Percentiles rank a stretch among this genome's conserved stretches.
phyloP scores from a whole-genome alignment of 768 basidiomycete species.

The Brasilioporus rufonigricans region DNA sequence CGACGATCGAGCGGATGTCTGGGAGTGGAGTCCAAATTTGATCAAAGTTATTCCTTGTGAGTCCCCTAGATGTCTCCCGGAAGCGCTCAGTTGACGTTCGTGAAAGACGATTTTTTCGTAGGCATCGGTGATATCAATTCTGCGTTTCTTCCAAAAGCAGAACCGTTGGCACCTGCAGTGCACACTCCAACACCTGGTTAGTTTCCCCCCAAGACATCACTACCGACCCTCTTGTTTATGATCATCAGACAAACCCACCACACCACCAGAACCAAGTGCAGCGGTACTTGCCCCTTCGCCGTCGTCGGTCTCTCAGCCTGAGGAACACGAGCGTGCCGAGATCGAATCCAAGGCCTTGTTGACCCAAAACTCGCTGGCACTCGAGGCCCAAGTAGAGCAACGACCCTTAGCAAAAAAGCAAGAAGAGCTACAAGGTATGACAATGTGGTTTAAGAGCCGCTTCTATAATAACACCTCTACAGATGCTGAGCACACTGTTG shows the following conservation, averaged over 20 bases:
- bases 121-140: conserved; percentile 99
- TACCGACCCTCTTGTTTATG: conserved; percentile 1
- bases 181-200: conserved; percentile 24
- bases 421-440: conserved; percentile 62
- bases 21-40: conserved; percentile 97
- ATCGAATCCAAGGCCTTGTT: conserved; percentile 54
- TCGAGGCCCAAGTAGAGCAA: conserved; percentile 84
- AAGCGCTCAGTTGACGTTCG: not conserved
- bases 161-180: conserved; percentile 38
- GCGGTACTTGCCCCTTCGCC: conserved; percentile 8
- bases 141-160: conserved; percentile 81
- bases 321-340: conserved; percentile 46
- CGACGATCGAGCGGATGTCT: conserved; percentile 97
- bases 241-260: conserved; percentile 20
- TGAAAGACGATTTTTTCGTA: conserved; percentile 91
- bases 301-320: conserved; percentile 22
- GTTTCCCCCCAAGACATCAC: conserved; percentile 1
- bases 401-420: conserved; percentile 87
- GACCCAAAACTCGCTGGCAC: conserved; percentile 66
- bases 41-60: conserved; percentile 95
- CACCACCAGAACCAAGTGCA: conserved; percentile 20
- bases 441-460: conserved; percentile 16
- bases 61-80: conserved; percentile 22
- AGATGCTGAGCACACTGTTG: conserved; percentile 13
- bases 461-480: conserved; percentile 1